Evolutionary conservation across 257 asterid genomes (phyloP), one percentile per base, ranked within the genome.

Genomic region (Solanum virginianum): DNA sequence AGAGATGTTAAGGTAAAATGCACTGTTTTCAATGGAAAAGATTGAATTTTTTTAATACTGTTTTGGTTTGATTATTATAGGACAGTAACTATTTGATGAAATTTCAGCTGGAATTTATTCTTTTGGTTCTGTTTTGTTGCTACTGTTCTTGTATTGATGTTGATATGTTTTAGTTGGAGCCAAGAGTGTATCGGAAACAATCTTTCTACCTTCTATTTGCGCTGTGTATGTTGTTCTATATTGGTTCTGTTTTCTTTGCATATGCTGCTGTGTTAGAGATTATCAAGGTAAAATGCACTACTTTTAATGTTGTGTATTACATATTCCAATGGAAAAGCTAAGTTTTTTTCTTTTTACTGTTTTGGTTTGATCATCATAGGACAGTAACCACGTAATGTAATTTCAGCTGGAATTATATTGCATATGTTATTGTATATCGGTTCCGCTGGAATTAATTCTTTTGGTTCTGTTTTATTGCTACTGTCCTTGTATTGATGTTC

Each of bases 1-100:
- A 85, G 54, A 51, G 88, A 92, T 88, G 88, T 63, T 53, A 83
- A 90, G 93, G 98, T 94, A 70, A 18, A 81, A 60, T 60, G 7
- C 80, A n/a, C 56, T 43, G 56, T 26, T 39, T 63, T 56, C 16
- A 17, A 26, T 3, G 20, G 59, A 1, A 74, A 74, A 22, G 39
- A 47, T 47, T n/a, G 9, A 22, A 1, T 77, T 15, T 14, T 77
- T 24, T 24, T 22, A 49, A 15, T 14, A 49, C 9, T 75, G 43
- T 14, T 49, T 51, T 77, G 10, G 24, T 51, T 51, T 26, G 26
- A 51, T 51, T 16, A 51, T 26, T 7, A 26, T 24, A 24, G 17
- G 47, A 47, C 13, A 47, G 57, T 47, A 4, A 13, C 0, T 7
- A 51, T 77, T 49, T 77, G 62, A 51, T 77, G 77, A 36, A 4